phyloP scores from a whole-genome alignment of 2,329 filamentous ascomycete genomes.

The Setomelanomma holmii region DNA sequence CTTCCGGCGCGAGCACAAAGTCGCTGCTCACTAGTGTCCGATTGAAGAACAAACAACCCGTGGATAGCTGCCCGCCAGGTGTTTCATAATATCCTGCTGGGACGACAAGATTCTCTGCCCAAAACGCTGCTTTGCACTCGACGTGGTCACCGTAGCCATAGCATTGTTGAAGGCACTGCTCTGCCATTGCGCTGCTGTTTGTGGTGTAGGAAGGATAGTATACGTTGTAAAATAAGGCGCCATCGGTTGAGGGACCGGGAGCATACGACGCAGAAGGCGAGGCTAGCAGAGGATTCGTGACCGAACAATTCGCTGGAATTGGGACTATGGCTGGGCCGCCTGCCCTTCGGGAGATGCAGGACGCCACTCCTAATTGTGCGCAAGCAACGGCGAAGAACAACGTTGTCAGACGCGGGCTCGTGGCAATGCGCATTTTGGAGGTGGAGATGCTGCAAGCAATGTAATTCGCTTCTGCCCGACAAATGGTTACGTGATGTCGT shows the following conservation, averaged over 20 bases:
- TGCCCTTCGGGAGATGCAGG: slow-evolving; percentile 17
- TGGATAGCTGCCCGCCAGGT: slow-evolving; percentile 36
- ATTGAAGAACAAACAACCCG: slow-evolving; percentile 48
- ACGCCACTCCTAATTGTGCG: slow-evolving; percentile 1
- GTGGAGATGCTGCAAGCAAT: no score
- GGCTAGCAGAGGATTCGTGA: slow-evolving; percentile 38
- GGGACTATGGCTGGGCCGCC: slow-evolving; percentile 44
- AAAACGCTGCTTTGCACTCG: slow-evolving; percentile 46
- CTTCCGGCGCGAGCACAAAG: slow-evolving; percentile 38
- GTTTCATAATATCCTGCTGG: slow-evolving; percentile 45
- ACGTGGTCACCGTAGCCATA: slow-evolving; percentile 48
- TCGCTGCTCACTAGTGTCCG: slow-evolving; percentile 30
- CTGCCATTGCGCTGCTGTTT: slow-evolving; percentile 34
- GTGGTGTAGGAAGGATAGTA: slow-evolving; percentile 43
- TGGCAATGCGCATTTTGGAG: no score
- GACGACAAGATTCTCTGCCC: slow-evolving; percentile 47
- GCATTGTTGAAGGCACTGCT: slow-evolving; percentile 51
- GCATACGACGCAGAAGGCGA: slow-evolving; percentile 28
- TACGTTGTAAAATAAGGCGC: slow-evolving; percentile 34
- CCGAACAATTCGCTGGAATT: slow-evolving; percentile 45
- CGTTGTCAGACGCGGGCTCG: no score
- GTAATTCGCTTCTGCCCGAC: no score
- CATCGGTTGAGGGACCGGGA: slow-evolving; percentile 26
- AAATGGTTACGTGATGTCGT: no score
- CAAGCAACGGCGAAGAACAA: slow-evolving; percentile 3